Conservation (phyloP, 371 early-diverging fungal species). For the Neoconidiobolus thromboides region DNA sequence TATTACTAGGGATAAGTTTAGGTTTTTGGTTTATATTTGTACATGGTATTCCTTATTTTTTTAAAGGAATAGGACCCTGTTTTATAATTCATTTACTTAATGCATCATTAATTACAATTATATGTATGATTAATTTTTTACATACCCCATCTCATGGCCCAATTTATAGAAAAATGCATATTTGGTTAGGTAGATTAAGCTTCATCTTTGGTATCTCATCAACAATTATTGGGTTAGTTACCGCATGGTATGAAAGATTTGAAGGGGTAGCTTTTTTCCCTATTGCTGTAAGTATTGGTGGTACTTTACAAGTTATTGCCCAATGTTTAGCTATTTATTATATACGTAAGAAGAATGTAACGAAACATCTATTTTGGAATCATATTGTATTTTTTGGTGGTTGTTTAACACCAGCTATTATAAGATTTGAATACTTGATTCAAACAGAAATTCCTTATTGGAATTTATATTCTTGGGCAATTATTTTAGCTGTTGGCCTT, state of each 20-base stretch:
- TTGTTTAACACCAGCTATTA: neutral
- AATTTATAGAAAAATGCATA: neutral
- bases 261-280: neutral
- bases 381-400: neutral
- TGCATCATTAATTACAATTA: neutral
- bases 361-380: neutral
- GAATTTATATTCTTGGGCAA: neutral
- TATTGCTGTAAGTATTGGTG: neutral
- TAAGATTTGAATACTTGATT: neutral
- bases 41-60: neutral
- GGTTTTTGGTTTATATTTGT: neutral
- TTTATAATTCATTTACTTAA: neutral
- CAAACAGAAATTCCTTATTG: neutral
- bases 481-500: neutral
- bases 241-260: neutral
- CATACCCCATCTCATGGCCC: neutral
- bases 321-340: neutral
- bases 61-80: neutral
- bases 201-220: neutral
- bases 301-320: neutral
- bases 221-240: neutral
- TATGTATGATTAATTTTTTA: neutral
- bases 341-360: neutral
- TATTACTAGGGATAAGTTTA: neutral
- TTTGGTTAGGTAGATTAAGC: neutral